Evolutionary conservation across 2,329 filamentous ascomycete genomes (phyloP), one percentile per base, ranked within the genome.

Genomic region (Exophiala calicioides): DNA sequence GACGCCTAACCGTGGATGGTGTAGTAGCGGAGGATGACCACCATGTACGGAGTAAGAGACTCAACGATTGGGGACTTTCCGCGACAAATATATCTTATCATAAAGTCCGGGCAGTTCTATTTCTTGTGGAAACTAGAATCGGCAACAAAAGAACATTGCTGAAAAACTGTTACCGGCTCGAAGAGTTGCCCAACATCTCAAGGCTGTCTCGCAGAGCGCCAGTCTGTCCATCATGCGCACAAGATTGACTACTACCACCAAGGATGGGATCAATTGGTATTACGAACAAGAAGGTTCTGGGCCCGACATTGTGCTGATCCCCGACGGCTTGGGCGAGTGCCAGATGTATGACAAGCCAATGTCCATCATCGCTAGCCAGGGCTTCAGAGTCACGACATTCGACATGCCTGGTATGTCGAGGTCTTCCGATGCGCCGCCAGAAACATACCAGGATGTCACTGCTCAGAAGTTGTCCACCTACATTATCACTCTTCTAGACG

Each of bases 331-430:
- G 20, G 47, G 47, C n/a, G 47, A 50, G 6, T 50, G 47, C 16
- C 23, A 45, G 21, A 39, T 50, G 40, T 40, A 40, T 18, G 36
- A 45, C 23, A 35, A 30, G 12, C 47, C 47, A 9, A 50, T 45
- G 41, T 45, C 47, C 2, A 19, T 41, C 2, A 50, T 50, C 21
- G 47, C 41, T 3, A 18, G 10, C 27, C 5, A 12, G 1, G 41
- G 47, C 20, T 50, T 45, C 30, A 24, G 20, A 2, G 47, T 50
- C 5, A 50, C 47, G 12, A 50, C 47, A 5, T 44, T 50, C 41
- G 47, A 50, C 19, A 50, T 50, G 47, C 47, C 47, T 5, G 47
- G 47, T 9, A 50, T 50, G 45, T 48, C 45, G 12, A 12, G 45
- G 10, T 48, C 45, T 10, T 23, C 23, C 6, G 15, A 31, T 13